Evolutionary conservation across 106 monocot species (phyloP).

Genomic region (Ottelia alismoides): DNA sequence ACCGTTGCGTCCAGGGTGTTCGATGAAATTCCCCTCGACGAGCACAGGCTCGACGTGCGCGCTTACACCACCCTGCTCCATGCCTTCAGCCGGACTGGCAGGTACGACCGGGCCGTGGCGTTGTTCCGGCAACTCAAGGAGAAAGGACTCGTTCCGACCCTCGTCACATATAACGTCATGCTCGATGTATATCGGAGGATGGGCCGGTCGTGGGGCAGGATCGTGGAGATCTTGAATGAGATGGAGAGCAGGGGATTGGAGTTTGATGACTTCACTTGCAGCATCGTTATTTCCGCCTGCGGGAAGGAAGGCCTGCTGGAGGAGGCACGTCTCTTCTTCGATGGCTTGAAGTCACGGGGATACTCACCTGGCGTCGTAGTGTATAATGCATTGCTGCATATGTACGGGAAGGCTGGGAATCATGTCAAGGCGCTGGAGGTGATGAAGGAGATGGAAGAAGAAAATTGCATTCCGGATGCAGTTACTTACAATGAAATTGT

Average conservation of each 20-base stretch:
- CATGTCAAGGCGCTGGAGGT: slow-evolving; percentile 34
- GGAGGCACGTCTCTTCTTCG: slow-evolving; percentile 64
- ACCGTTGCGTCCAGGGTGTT: slow-evolving; percentile 43
- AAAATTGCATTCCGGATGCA: slow-evolving; percentile 36
- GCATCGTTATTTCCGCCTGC: slow-evolving; percentile 78
- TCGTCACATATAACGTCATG: slow-evolving; percentile 90
- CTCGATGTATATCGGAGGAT: slow-evolving; percentile 65
- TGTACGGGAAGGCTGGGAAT: slow-evolving; percentile 77
- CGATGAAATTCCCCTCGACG: slow-evolving; percentile 41
- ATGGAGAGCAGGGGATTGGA: slow-evolving; percentile 34
- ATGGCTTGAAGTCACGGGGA: slow-evolving; percentile 31
- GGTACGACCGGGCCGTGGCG: slow-evolving; percentile 30
- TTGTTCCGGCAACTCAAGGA: slow-evolving; percentile 48
- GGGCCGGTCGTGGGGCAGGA: slow-evolving; percentile 55
- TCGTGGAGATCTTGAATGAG: slow-evolving; percentile 56
- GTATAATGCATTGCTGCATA: slow-evolving; percentile 75
- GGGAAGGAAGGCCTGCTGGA: slow-evolving; percentile 68
- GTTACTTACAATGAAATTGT: slow-evolving; percentile 86
- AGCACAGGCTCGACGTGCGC: slow-evolving; percentile 44
- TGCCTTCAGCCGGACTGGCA: slow-evolving; percentile 27
- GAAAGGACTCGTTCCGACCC: slow-evolving; percentile 43
- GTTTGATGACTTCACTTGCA: slow-evolving; percentile 86
- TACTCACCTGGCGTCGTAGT: slow-evolving; percentile 55
- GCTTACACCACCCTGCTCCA: slow-evolving; percentile 81
- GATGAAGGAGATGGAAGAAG: slow-evolving; percentile 81